Percentiles rank a stretch among this genome's conserved stretches.
Evolutionary conservation across 352 stramenopile species (phyloP).

Genomic region (Phytophthora pinifolia): DNA sequence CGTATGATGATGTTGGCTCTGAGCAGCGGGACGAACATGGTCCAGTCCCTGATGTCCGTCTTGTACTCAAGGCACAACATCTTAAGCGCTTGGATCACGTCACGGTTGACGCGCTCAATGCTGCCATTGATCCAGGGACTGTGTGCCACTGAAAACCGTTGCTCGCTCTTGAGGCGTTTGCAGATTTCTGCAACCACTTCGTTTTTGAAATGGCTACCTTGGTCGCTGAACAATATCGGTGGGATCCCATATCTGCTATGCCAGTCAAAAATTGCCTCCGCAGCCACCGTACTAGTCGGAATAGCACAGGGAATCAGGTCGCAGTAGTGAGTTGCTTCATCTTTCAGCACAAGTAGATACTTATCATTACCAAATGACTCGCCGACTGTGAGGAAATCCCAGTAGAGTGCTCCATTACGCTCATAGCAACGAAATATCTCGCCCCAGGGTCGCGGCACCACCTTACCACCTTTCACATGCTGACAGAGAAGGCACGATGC

Average conservation of each 20-base stretch:
- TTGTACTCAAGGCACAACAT: conserved; percentile 20
- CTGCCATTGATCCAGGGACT: conserved; percentile 34
- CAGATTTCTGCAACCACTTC: conserved; percentile 17
- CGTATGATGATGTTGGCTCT: conserved; percentile 34
- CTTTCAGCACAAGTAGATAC: conserved; percentile 33
- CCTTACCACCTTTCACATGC: conserved; percentile 22
- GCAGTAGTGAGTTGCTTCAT: conserved; percentile 26
- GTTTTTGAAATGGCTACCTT: conserved; percentile 32
- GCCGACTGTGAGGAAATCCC: conserved; percentile 28
- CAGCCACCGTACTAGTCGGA: conserved; percentile 14
- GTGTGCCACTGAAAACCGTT: conserved; percentile 24
- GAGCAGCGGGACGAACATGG: conserved; percentile 20
- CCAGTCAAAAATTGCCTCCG: conserved; percentile 26
- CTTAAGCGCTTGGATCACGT: conserved; percentile 31
- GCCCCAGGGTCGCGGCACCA: conserved; percentile 15
- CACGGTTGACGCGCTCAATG: conserved; percentile 30
- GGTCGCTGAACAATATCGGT: conserved; percentile 19
- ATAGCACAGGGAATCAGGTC: conserved; percentile 22
- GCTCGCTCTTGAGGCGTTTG: conserved; percentile 10
- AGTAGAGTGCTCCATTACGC: conserved; percentile 27
- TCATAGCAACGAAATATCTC: conserved; percentile 8
- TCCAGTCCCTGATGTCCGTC: conserved; percentile 18
- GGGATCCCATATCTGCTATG: conserved; percentile 26
- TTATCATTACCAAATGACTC: conserved; percentile 5
- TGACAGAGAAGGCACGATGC: conserved; percentile 19